These are phyloP conservation scores for Penicillium sp. DNA, from an alignment of 2,329 filamentous ascomycete genomes.

Conservation along the genomic window DNA sequence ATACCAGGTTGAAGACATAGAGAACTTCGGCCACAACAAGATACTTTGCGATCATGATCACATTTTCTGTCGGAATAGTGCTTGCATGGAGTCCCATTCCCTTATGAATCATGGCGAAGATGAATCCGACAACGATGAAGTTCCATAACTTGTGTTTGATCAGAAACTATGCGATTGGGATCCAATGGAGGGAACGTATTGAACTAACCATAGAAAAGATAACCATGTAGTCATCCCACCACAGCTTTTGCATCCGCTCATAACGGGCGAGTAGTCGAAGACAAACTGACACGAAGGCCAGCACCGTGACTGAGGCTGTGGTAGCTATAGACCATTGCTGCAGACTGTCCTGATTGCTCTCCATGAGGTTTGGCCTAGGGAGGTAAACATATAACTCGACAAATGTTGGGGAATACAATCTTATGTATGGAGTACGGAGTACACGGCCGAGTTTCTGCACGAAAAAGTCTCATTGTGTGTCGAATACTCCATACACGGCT, in stretches of 20 bases:
- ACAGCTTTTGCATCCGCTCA: constrained; percentile 45
- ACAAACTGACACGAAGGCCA: constrained; percentile 41
- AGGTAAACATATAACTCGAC: background rate
- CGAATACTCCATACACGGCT: background rate
- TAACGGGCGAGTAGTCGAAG: constrained; percentile 45
- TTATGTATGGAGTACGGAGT: background rate
- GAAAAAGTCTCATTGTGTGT: background rate
- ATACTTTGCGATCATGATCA: constrained; percentile 27
- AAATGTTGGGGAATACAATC: background rate
- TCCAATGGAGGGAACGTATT: background rate
- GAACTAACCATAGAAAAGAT: constrained; percentile 48
- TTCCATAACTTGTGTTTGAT: background rate
- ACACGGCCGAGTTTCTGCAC: background rate
- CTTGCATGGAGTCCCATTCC: background rate
- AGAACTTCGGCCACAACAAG: constrained; percentile 43
- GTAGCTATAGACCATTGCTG: constrained; percentile 47
- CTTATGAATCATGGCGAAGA: background rate
- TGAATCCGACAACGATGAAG: background rate
- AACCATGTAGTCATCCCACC: constrained; percentile 55
- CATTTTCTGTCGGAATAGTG: background rate
- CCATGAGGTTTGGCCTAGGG: background rate
- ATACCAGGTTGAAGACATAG: constrained; percentile 36
- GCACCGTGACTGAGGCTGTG: constrained; percentile 42
- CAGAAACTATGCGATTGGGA: background rate
- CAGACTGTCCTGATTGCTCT: constrained; percentile 25